Evolutionary conservation across 192 early-diverging fungal species (phyloP).

Genomic region (Rhizoclosmatium globosum): DNA sequence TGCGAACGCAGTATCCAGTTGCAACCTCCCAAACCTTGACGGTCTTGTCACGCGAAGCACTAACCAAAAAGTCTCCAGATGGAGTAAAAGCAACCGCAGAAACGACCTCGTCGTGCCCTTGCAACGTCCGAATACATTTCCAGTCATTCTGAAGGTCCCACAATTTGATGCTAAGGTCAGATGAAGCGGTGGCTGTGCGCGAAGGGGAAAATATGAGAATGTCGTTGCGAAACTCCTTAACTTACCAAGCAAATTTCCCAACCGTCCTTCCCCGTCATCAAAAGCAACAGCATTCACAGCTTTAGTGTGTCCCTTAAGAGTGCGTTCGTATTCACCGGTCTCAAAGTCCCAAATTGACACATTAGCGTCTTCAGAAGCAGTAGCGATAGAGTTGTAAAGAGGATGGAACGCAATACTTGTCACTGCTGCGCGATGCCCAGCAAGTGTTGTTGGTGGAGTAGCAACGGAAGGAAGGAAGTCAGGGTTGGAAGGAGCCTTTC

Average conservation of each 20-base stretch:
- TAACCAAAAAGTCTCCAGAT: conserved; percentile 73
- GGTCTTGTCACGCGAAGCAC: conserved; percentile 90
- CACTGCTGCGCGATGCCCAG: conserved; percentile 83
- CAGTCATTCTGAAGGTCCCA: conserved; percentile 91
- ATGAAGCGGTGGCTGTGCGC: conserved; percentile 55
- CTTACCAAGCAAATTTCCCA: conserved; percentile 82
- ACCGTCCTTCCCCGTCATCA: conserved; percentile 57
- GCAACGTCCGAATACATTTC: conserved; percentile 82
- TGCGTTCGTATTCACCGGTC: conserved; percentile 89
- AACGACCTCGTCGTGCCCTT: conserved; percentile 94
- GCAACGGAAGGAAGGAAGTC: conserved; percentile 21
- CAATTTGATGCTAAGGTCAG: conserved; percentile 89
- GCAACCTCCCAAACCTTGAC: conserved; percentile 90
- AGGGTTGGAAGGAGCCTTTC: conserved; percentile 58
- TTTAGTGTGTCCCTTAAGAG: conserved; percentile 95
- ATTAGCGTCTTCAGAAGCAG: conserved; percentile 90
- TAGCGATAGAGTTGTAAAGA: conserved; percentile 80
- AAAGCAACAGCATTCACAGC: conserved; percentile 90
- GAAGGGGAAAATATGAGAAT: background rate
- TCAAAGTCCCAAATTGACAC: conserved; percentile 96
- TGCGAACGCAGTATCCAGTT: conserved; percentile 84
- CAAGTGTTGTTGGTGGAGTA: conserved; percentile 55
- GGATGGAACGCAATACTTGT: conserved; percentile 89
- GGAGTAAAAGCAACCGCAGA: conserved; percentile 79
- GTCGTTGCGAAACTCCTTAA: background rate